Conservation (phyloP, 192 early-diverging fungal genomes). For the Chytriomyces sp. region DNA sequence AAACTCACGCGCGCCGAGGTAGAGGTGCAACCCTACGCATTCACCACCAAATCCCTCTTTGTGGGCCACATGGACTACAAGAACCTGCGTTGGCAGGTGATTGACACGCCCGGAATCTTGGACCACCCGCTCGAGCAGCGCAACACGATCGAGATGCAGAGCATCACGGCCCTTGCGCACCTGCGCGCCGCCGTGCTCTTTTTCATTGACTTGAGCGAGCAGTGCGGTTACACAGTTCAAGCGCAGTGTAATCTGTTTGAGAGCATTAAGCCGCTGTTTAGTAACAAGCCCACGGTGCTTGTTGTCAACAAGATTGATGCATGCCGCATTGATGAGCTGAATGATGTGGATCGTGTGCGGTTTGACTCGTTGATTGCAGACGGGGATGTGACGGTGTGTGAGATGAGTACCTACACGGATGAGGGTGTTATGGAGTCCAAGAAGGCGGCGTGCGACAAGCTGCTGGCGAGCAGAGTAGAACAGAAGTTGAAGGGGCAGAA, state of each 20-base stretch:
- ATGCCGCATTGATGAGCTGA: slow-evolving; percentile 77
- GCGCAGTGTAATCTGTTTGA: slow-evolving; percentile 90
- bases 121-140: slow-evolving; percentile 99
- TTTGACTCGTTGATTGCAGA: slow-evolving; percentile 73
- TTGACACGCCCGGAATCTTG: slow-evolving; percentile 99
- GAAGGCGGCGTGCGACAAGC: slow-evolving; percentile 88
- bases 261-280: slow-evolving; percentile 96
- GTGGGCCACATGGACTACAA: slow-evolving; percentile 99
- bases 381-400: slow-evolving; percentile 70
- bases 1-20: slow-evolving; percentile 99
- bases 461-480: slow-evolving; percentile 91
- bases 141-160: slow-evolving; percentile 99
- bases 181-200: slow-evolving; percentile 93
- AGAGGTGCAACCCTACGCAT: slow-evolving; percentile 99
- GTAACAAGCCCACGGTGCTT: slow-evolving; percentile 95
- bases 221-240: slow-evolving; percentile 95
- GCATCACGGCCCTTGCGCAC: slow-evolving; percentile 98
- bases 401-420: slow-evolving; percentile 91
- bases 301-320: slow-evolving; percentile 97
- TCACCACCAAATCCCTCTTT: slow-evolving; percentile 99
- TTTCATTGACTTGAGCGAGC: slow-evolving; percentile 98
- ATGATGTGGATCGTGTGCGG: slow-evolving; percentile 68
- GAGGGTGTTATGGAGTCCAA: slow-evolving; percentile 97
- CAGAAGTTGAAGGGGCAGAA: slow-evolving; percentile 91
- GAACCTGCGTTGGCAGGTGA: slow-evolving; percentile 99